Percentiles rank a stretch among this genome's conserved stretches.
phyloP scores from a whole-genome alignment of 805 yeast genomes.

The Ogataea angusta region DNA sequence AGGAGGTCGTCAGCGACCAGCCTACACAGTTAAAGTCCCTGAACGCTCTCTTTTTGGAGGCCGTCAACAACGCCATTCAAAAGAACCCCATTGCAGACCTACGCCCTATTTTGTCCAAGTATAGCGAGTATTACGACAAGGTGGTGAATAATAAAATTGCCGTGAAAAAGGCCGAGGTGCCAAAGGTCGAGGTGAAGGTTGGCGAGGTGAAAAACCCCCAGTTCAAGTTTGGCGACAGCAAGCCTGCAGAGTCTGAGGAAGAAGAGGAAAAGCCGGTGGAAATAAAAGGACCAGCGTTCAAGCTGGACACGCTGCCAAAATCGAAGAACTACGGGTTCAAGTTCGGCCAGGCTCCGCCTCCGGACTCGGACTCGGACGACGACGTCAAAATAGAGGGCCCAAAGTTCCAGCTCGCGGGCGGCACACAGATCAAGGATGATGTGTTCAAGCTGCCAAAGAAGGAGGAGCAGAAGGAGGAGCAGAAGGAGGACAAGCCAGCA shows the following conservation, averaged over 20 bases:
- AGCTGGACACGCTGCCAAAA: constrained; percentile 43
- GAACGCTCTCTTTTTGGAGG: constrained; percentile 54
- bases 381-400: constrained; percentile 75
- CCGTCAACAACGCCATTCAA: constrained; percentile 40
- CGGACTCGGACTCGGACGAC: constrained; percentile 45
- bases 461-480: background rate
- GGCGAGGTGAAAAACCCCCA: constrained; percentile 1
- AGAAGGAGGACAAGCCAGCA: constrained; percentile 1
- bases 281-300: constrained; percentile 70
- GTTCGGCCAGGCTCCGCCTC: constrained; percentile 37
- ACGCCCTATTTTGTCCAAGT: constrained; percentile 53
- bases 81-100: constrained; percentile 54
- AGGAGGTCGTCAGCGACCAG: constrained; percentile 20
- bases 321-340: constrained; percentile 50
- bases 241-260: constrained; percentile 7
- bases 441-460: constrained; percentile 29
- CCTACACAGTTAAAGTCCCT: constrained; percentile 59
- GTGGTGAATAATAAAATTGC: constrained; percentile 30
- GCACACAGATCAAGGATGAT: constrained; percentile 35
- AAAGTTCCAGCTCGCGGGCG: constrained; percentile 44
- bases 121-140: constrained; percentile 47
- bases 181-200: constrained; percentile 22
- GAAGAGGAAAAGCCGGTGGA: constrained; percentile 35
- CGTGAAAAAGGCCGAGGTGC: constrained; percentile 25
- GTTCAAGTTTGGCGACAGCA: constrained; percentile 2